Evolutionary conservation across 257 asterid species (phyloP).

Genomic region (Fraxinus americana): DNA sequence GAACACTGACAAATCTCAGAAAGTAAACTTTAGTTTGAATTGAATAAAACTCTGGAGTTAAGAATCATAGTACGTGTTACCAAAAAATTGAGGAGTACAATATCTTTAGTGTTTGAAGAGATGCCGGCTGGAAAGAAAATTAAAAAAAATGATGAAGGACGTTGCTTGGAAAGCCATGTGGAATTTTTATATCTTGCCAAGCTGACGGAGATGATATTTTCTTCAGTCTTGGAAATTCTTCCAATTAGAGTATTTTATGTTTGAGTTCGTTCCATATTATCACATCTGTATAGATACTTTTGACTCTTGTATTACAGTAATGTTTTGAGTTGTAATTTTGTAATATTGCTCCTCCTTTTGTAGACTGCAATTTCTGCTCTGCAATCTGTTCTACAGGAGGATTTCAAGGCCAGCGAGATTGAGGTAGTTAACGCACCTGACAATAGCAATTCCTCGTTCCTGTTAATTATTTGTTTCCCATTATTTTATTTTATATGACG

Average conservation of each 20-base stretch:
- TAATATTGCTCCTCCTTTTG: conserved; percentile 24
- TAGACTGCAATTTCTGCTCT: conserved; percentile 93
- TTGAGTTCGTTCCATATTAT: background rate
- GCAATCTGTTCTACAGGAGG: conserved; percentile 97
- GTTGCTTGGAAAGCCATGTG: background rate
- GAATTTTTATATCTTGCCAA: background rate
- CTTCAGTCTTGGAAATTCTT: background rate
- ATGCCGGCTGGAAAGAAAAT: background rate
- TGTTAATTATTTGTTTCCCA: background rate
- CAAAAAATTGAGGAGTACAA: background rate
- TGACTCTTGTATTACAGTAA: background rate
- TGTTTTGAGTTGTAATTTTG: conserved; percentile 17
- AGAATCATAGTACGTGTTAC: background rate
- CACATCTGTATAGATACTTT: background rate
- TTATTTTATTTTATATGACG: no score
- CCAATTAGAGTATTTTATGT: background rate
- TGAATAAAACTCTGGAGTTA: background rate
- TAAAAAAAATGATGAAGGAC: background rate
- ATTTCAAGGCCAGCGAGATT: conserved; percentile 95
- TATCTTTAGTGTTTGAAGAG: background rate
- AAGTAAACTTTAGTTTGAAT: background rate
- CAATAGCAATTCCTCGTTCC: background rate
- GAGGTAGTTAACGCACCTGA: conserved; percentile 55
- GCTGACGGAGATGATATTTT: background rate
- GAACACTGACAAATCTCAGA: background rate